Evolutionary conservation across 2,329 filamentous ascomycete species (phyloP), one percentile per base, ranked within the genome.

Genomic region (Colletotrichum sp.): DNA sequence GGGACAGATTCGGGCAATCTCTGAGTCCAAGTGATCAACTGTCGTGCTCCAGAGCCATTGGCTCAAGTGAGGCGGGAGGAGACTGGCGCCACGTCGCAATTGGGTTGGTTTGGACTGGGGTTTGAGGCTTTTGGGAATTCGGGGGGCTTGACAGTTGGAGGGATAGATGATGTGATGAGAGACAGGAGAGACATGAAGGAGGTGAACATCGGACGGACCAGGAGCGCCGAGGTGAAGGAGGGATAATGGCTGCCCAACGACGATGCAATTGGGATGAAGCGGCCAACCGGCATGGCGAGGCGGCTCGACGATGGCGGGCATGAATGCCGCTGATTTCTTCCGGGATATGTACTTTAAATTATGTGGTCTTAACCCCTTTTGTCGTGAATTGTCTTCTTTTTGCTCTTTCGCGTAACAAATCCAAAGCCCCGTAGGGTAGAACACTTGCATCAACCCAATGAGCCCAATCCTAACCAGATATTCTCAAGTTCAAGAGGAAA

Each of bases 1-100:
- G 68, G 39, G 55, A 61, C 72, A 34, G 64, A 76, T 68, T 69
- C 27, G 63, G 72, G 34, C 72, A 69, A 30, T 72, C 65, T 69
- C 68, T 29, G 55, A 73, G 59, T 61, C 70, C 74, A 73, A 77
- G 62, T 78, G 76, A 78, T 77, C 75, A 69, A 77, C 61, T 65
- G 39, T 78, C 75, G 69, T 76, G 71, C 77, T 73, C 34, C 8
- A 63, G 77, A 62, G 64, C 72, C 77, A 77, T 77, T 78, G 75
- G 77, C 49, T 49, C 62, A 36, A 74, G 75, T 62, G 71, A 77
- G 66, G 59, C 75, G 75, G 55, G 59, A 77, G 32, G 19, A 75
- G 57, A 72, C 65, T 77, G 76, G 78, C 73, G 77, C 78, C 78
- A 78, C 78, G 78, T 78, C 78, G 76, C 69, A 69, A 67, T 78